Conservation (phyloP, 306 rosid genomes). For the Abrus precatorius region DNA sequence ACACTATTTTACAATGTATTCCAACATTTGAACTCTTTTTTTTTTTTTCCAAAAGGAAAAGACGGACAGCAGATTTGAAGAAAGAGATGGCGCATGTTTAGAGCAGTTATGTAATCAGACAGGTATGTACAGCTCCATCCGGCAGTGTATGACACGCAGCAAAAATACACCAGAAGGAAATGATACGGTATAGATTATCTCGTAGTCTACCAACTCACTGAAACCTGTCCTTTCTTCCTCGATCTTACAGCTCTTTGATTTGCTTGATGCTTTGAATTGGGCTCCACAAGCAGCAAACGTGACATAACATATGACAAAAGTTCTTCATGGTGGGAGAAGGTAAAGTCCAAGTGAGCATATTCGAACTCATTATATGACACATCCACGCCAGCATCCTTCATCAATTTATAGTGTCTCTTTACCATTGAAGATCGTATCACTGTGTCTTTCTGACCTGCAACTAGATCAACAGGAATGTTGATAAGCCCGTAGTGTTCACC, state of each 20-base stretch:
- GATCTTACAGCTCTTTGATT: slow-evolving; percentile 48
- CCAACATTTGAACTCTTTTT: slow-evolving; percentile 1
- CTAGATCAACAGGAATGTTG: slow-evolving; percentile 86
- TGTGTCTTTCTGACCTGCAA: slow-evolving; percentile 88
- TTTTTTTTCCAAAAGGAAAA: slow-evolving; percentile 24
- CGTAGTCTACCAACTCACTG: slow-evolving; percentile 33
- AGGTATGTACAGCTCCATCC: slow-evolving; percentile 22
- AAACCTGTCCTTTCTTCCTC: slow-evolving; percentile 51
- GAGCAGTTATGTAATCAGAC: slow-evolving; percentile 31
- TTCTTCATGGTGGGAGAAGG: slow-evolving; percentile 92
- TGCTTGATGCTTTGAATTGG: slow-evolving; percentile 49
- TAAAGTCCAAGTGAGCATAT: slow-evolving; percentile 94
- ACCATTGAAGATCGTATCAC: slow-evolving; percentile 93
- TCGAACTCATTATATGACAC: slow-evolving; percentile 83
- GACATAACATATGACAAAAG: slow-evolving; percentile 90
- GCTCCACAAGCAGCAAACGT: slow-evolving; percentile 73
- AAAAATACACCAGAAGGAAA: slow-evolving; percentile 18
- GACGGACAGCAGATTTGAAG: slow-evolving; percentile 32
- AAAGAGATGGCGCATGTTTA: slow-evolving; percentile 12
- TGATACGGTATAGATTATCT: slow-evolving; percentile 2
- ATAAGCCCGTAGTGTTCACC: slow-evolving; percentile 69
- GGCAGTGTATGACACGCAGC: slow-evolving; percentile 37
- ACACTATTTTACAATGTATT: slow-evolving; percentile 44
- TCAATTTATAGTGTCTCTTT: slow-evolving; percentile 73
- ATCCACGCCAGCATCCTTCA: slow-evolving; percentile 67